Percentiles rank a stretch among this genome's conserved stretches.
These are phyloP conservation scores for Arthrobotrys musiformis DNA, from an alignment of 2,329 filamentous ascomycete genomes.

Conservation along the genomic window DNA sequence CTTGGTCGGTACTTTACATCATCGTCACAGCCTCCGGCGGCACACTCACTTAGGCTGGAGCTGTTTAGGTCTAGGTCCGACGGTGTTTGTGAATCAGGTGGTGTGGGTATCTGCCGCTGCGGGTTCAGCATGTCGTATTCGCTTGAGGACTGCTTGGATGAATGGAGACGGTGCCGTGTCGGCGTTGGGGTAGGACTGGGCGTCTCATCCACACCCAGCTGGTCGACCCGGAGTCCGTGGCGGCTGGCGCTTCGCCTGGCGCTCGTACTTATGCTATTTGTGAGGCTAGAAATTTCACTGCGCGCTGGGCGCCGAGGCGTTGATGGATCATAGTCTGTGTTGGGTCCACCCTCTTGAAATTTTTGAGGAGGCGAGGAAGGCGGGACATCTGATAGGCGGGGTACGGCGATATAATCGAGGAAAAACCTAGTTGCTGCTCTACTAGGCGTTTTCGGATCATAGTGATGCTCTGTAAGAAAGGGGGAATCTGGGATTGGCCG, in stretches of 20 bases:
- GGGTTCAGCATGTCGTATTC: not conserved
- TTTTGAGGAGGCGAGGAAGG: not conserved
- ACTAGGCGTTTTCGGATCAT: slow-evolving; percentile 14
- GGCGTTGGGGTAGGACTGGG: slow-evolving; percentile 28
- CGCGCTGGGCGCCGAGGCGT: slow-evolving; percentile 8
- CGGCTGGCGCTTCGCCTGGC: slow-evolving; percentile 3
- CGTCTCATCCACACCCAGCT: slow-evolving; percentile 12
- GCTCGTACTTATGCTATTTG: slow-evolving; percentile 29
- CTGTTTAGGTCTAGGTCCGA: slow-evolving; percentile 31
- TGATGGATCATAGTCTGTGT: not conserved
- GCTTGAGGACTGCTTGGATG: not conserved
- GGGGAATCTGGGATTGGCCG: slow-evolving; percentile 43
- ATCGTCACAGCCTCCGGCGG: not conserved
- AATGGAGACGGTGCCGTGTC: not conserved
- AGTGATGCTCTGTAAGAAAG: slow-evolving; percentile 12
- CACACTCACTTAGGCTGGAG: not conserved
- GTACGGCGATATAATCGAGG: slow-evolving; percentile 36
- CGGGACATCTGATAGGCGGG: not conserved
- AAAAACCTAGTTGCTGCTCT: slow-evolving; percentile 18
- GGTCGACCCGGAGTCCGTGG: not conserved
- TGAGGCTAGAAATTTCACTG: slow-evolving; percentile 7
- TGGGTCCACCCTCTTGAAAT: not conserved
- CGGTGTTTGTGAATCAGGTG: slow-evolving; percentile 37
- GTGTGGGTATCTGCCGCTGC: slow-evolving; percentile 24
- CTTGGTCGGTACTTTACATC: slow-evolving; percentile 38